Conservation (phyloP, 2,329 filamentous ascomycete species). For the Aureobasidium sp. region DNA sequence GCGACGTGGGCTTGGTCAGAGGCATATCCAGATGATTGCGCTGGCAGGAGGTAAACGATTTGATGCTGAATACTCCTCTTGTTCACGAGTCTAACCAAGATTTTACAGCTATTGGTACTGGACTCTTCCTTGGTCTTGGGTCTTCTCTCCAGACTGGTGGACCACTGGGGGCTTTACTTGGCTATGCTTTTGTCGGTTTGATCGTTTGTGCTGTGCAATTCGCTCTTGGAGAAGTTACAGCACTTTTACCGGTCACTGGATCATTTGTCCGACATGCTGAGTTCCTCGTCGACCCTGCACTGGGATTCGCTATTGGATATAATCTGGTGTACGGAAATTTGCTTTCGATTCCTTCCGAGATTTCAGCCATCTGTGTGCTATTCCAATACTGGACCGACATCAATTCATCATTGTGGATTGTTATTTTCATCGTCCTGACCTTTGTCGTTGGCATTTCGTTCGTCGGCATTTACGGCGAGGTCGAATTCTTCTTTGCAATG, state of each 20-base stretch:
- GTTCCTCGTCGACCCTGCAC: conserved; percentile 70
- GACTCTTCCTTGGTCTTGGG: conserved; percentile 62
- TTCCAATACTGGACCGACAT: conserved; percentile 28
- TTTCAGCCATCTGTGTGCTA: conserved; percentile 27
- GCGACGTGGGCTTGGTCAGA: conserved; percentile 19
- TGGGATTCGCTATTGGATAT: conserved; percentile 70
- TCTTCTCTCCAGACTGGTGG: conserved; percentile 43
- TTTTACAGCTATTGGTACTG: conserved; percentile 68
- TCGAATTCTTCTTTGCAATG: conserved; percentile 44
- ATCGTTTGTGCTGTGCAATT: conserved; percentile 78
- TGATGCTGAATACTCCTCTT: too few species aligned
- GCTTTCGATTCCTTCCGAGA: conserved; percentile 28
- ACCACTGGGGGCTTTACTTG: conserved; percentile 63
- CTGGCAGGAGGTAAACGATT: too few species aligned
- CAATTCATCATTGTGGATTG: conserved; percentile 51
- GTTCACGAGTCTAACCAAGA: too few species aligned
- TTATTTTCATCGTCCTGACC: conserved; percentile 45
- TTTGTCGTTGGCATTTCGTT: conserved; percentile 30
- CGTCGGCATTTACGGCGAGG: conserved; percentile 52
- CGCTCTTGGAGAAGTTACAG: conserved; percentile 74
- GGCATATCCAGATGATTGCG: conserved; percentile 30
- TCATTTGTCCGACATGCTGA: conserved; percentile 77
- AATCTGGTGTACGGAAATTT: background rate
- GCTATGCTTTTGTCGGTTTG: conserved; percentile 61
- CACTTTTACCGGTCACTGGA: conserved; percentile 69